Evolutionary conservation across 2,329 filamentous ascomycete genomes (phyloP).

Genomic region (Dactylella cylindrospora): DNA sequence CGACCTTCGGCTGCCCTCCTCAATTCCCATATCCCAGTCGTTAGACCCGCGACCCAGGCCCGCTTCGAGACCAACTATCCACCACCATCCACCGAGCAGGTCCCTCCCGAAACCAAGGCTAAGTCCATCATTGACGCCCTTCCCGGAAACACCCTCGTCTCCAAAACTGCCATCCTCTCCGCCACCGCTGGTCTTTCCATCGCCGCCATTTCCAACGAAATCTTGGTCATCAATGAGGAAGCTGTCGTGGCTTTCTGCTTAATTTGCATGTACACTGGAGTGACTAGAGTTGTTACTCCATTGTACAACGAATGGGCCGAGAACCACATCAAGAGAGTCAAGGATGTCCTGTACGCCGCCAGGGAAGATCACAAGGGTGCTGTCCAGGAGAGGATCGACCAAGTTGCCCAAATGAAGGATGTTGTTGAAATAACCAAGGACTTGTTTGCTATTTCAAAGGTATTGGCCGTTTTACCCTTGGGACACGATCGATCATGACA

Average conservation of each 20-base stretch:
- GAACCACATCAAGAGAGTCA: slow-evolving; percentile 85
- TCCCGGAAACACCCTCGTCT: slow-evolving; percentile 86
- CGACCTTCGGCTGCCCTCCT: slow-evolving; percentile 71
- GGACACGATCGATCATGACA: no score
- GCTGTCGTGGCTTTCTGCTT: slow-evolving; percentile 90
- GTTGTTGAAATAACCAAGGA: slow-evolving; percentile 97
- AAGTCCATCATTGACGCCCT: slow-evolving; percentile 91
- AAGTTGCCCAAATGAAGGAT: slow-evolving; percentile 88
- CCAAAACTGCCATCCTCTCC: slow-evolving; percentile 96
- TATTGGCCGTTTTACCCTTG: slow-evolving; percentile 56
- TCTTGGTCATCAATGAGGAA: slow-evolving; percentile 99
- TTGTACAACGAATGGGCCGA: slow-evolving; percentile 91
- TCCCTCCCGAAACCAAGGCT: slow-evolving; percentile 95
- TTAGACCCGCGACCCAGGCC: slow-evolving; percentile 68
- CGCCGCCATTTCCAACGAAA: slow-evolving; percentile 98
- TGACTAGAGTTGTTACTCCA: slow-evolving; percentile 92
- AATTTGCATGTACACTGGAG: slow-evolving; percentile 84
- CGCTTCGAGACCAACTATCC: slow-evolving; percentile 66
- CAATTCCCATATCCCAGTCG: slow-evolving; percentile 72
- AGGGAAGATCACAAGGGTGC: slow-evolving; percentile 92
- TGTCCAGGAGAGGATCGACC: slow-evolving; percentile 90
- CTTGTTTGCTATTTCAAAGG: slow-evolving; percentile 97
- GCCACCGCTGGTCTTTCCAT: slow-evolving; percentile 85
- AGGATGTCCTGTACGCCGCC: slow-evolving; percentile 89
- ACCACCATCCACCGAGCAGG: slow-evolving; percentile 66